Percentiles rank a stretch among this genome's conserved stretches.
phyloP scores from a whole-genome alignment of 148 eudicot genomes.

The Rhododendron ferrugineum region DNA sequence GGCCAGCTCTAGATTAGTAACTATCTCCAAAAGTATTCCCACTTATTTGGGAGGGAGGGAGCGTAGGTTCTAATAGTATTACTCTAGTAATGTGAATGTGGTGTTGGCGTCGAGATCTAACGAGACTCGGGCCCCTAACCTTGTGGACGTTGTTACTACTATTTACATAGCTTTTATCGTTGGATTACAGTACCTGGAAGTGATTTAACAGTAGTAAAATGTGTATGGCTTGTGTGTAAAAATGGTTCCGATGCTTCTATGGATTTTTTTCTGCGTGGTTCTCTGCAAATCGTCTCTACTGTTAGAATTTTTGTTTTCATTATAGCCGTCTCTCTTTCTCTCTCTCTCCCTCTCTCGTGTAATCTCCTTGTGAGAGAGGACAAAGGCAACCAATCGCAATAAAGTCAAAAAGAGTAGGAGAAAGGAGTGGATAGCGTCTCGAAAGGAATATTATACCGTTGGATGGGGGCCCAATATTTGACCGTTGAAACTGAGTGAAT shows the following conservation, averaged over 20 bases:
- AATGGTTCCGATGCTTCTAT: not conserved
- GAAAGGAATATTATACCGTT: conserved; percentile 2
- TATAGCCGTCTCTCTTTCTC: not conserved
- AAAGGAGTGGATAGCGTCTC: not conserved
- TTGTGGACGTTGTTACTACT: not conserved
- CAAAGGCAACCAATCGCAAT: not conserved
- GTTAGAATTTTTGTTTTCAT: too few species aligned
- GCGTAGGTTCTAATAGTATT: not conserved
- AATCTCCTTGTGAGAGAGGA: not conserved
- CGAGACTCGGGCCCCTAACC: conserved; percentile 26
- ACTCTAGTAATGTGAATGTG: not conserved
- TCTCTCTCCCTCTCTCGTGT: not conserved
- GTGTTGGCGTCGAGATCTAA: conserved; percentile 4
- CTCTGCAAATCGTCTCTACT: too few species aligned
- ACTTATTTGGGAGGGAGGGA: not conserved
- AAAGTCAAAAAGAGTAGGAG: not conserved
- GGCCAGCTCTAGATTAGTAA: conserved; percentile 52
- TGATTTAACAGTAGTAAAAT: not conserved
- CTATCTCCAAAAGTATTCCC: not conserved
- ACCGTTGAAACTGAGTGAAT: conserved; percentile 13
- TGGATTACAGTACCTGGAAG: not conserved
- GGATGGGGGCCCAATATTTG: not conserved
- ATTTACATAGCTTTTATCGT: not conserved
- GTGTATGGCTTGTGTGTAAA: not conserved
- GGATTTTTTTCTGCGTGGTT: too few species aligned